Percentiles rank a stretch among this genome's conserved stretches.
Evolutionary conservation across 2,329 filamentous ascomycete species (phyloP).

Genomic region (Aspergillus pseudoglaucus): DNA sequence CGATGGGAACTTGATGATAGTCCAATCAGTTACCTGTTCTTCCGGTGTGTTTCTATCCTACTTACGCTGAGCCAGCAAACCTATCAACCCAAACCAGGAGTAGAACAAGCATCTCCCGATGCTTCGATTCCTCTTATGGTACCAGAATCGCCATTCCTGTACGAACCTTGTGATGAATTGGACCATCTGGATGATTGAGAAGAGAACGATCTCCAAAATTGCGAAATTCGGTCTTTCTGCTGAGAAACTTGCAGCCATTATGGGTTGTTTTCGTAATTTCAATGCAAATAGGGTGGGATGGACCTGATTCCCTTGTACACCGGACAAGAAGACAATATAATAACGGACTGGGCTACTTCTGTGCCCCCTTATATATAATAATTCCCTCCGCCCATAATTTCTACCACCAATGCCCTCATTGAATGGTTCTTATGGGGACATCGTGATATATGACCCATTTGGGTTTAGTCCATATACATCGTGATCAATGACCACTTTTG

Average conservation of each 20-base stretch:
- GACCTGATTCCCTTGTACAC: not conserved
- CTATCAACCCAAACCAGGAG: conserved; percentile 22
- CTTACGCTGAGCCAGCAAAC: conserved; percentile 20
- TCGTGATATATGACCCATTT: conserved; percentile 11
- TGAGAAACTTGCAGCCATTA: too few relatives aligned
- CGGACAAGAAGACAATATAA: not conserved
- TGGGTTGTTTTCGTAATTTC: conserved; percentile 1
- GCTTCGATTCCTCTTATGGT: conserved; percentile 14
- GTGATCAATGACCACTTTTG: conserved; percentile 15
- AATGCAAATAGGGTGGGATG: conserved; percentile 2
- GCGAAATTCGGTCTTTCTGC: conserved; percentile 10
- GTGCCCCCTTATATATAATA: conserved; percentile 1
- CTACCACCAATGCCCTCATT: not conserved
- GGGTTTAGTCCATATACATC: too few relatives aligned
- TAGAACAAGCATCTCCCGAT: conserved; percentile 16
- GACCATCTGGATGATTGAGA: conserved; percentile 15
- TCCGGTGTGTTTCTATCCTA: not conserved
- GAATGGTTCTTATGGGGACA: conserved; percentile 5
- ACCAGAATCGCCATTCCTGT: conserved; percentile 24
- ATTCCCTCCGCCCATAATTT: too few relatives aligned
- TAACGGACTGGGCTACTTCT: not conserved
- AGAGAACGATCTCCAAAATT: conserved; percentile 19
- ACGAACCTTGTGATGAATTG: conserved; percentile 17
- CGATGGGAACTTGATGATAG: conserved; percentile 17
- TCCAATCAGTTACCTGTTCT: not conserved